Conservation (phyloP, 495 filamentous ascomycete genomes). For the Rhypophila decipiens region DNA sequence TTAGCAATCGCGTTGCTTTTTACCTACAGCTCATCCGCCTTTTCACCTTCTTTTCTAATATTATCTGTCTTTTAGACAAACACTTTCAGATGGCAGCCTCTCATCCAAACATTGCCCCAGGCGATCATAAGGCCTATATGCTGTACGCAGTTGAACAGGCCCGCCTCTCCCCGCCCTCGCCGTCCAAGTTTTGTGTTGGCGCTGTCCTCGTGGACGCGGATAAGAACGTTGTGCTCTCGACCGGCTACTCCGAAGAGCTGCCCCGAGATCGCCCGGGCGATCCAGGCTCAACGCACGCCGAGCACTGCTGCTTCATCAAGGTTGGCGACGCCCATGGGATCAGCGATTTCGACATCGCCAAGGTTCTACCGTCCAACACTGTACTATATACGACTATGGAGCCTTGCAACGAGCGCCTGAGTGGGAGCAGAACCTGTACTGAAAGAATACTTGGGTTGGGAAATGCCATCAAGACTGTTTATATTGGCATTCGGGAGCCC, state of each 20-base stretch:
- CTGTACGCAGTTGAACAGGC: slow-evolving; percentile 60
- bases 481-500: slow-evolving; percentile 73
- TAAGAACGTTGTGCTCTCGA: slow-evolving; percentile 55
- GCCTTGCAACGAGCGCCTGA: slow-evolving; percentile 67
- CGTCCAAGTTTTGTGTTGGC: slow-evolving; percentile 80
- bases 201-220: slow-evolving; percentile 59
- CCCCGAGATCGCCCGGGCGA: slow-evolving; percentile 27
- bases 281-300: slow-evolving; percentile 36
- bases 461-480: slow-evolving; percentile 57
- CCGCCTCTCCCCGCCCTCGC: slow-evolving; percentile 58
- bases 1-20: no score
- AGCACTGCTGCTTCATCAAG: slow-evolving; percentile 46
- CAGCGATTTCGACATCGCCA: slow-evolving; percentile 30
- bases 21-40: no score
- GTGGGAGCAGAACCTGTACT: slow-evolving; percentile 62
- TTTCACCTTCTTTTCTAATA: no score
- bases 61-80: no score
- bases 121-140: slow-evolving; percentile 55
- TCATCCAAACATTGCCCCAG: background rate
- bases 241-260: slow-evolving; percentile 70
- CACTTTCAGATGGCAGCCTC: background rate
- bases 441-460: slow-evolving; percentile 58
- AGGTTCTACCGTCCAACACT: slow-evolving; percentile 33
- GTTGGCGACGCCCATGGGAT: slow-evolving; percentile 33
- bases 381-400: slow-evolving; percentile 84